A percentile compares a stretch with the other conserved stretches of the same genome.
Evolutionary conservation across 2,329 filamentous ascomycete genomes (phyloP).

Genomic region (Aspergillus tubingensis): DNA sequence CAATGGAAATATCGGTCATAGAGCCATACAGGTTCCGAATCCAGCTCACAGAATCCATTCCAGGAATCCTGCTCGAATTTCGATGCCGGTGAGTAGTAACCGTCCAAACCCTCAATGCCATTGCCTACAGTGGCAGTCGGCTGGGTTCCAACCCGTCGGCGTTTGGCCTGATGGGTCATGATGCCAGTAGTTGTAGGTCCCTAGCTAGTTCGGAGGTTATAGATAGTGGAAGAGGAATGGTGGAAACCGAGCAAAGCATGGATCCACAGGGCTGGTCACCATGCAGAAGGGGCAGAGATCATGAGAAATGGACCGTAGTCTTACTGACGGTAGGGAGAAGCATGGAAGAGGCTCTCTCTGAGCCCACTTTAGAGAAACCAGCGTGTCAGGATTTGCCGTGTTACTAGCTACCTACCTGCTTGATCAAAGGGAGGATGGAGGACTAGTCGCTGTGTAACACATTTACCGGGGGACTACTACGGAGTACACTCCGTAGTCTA

Average conservation of each 20-base stretch:
- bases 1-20: slow-evolving; percentile 1
- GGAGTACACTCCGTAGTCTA: too few species aligned
- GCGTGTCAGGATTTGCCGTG: too few species aligned
- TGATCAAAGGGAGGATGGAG: too few species aligned
- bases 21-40: slow-evolving; percentile 78
- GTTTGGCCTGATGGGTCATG: slow-evolving; percentile 36
- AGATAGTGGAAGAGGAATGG: not conserved
- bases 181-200: not conserved
- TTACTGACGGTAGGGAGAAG: too few species aligned
- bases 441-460: too few species aligned
- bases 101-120: not conserved
- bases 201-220: not conserved
- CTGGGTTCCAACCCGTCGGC: slow-evolving; percentile 28
- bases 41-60: slow-evolving; percentile 66
- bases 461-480: too few species aligned
- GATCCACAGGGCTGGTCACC: not conserved
- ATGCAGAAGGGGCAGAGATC: not conserved
- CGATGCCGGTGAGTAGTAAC: slow-evolving; percentile 34
- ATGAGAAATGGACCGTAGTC: too few species aligned
- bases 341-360: too few species aligned
- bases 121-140: slow-evolving; percentile 23
- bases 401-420: too few species aligned
- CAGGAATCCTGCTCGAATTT: slow-evolving; percentile 44
- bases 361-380: too few species aligned
- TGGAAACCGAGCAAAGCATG: not conserved